Percentiles rank a stretch among this genome's conserved stretches.
phyloP scores from a whole-genome alignment of 2,329 filamentous ascomycete genomes.

The Decorospora gaudefroyi region DNA sequence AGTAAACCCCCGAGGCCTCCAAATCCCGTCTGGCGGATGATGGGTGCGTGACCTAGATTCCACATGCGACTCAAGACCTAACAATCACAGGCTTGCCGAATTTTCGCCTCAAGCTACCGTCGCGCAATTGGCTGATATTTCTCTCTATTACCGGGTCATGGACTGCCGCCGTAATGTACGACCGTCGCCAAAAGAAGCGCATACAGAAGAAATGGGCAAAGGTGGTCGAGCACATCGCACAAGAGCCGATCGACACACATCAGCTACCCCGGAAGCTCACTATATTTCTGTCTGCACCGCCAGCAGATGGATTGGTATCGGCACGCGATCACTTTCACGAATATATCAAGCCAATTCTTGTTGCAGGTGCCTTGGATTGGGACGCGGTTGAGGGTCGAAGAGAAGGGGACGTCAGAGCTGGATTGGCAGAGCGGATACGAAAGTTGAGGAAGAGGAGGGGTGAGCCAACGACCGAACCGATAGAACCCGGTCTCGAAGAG shows the following conservation, averaged over 20 bases:
- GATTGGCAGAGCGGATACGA: slow-evolving; percentile 83
- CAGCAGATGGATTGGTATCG: slow-evolving; percentile 78
- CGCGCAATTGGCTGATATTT: slow-evolving; percentile 98
- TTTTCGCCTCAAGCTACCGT: slow-evolving; percentile 82
- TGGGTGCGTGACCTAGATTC: slow-evolving; percentile 35
- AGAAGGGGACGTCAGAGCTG: slow-evolving; percentile 89
- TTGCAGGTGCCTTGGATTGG: slow-evolving; percentile 90
- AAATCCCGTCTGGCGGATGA: slow-evolving; percentile 49
- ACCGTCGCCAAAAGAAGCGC: slow-evolving; percentile 85
- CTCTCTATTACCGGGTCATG: slow-evolving; percentile 77
- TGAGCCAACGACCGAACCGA: slow-evolving; percentile 52
- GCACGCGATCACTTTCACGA: slow-evolving; percentile 96
- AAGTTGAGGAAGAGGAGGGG: slow-evolving; percentile 64
- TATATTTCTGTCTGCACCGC: slow-evolving; percentile 82
- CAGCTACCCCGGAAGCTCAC: slow-evolving; percentile 82
- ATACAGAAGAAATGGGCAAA: slow-evolving; percentile 85
- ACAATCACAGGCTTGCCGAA: slow-evolving; percentile 71
- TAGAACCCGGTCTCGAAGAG: slow-evolving; percentile 58
- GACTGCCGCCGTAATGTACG: slow-evolving; percentile 82
- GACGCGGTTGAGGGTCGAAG: slow-evolving; percentile 90
- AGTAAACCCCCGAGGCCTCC: slow-evolving; percentile 40
- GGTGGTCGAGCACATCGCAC: slow-evolving; percentile 80
- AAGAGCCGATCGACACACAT: slow-evolving; percentile 72
- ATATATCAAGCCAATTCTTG: slow-evolving; percentile 91
- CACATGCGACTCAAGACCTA: slow-evolving; percentile 10